Evolutionary conservation across 1,284 basidiomycete genomes (phyloP).

Genomic region (Athelia psychrophila): DNA sequence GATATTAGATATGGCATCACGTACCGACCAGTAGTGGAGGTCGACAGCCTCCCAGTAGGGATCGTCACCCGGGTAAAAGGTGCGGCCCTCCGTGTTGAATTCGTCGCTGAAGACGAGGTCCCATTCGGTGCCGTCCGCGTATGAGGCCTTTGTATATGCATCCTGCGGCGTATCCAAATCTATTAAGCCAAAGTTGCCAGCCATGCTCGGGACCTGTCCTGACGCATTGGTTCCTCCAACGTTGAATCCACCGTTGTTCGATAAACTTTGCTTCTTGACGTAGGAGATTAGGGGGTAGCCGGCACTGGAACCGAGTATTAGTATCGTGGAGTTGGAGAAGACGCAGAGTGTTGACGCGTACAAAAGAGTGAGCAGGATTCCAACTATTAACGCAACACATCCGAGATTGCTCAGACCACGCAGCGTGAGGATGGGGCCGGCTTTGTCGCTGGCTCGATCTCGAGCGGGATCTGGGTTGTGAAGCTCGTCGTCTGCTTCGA

Average conservation of each 20-base stretch:
- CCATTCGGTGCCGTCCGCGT: constrained; percentile 23
- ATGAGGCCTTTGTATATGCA: neutral
- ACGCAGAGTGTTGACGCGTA: constrained; percentile 23
- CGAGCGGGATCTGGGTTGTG: constrained; percentile 46
- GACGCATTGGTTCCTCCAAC: constrained; percentile 71
- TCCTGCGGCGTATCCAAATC: constrained; percentile 3
- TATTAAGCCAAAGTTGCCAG: constrained; percentile 44
- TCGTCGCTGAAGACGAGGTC: constrained; percentile 70
- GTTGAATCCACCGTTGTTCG: constrained; percentile 51
- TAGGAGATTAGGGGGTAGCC: constrained; percentile 56
- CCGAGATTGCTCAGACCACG: constrained; percentile 66
- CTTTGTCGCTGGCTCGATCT: constrained; percentile 21
- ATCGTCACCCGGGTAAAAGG: constrained; percentile 65
- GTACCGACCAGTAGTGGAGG: constrained; percentile 66
- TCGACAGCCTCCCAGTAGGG: constrained; percentile 71
- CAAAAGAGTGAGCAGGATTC: constrained; percentile 51
- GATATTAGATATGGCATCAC: neutral
- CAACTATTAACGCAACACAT: constrained; percentile 52
- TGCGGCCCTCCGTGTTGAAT: constrained; percentile 70
- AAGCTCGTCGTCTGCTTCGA: constrained; percentile 53
- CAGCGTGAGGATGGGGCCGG: constrained; percentile 32
- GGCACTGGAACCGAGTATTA: constrained; percentile 30
- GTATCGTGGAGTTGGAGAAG: neutral
- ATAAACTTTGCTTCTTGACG: constrained; percentile 32
- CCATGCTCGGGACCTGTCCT: constrained; percentile 49